Base-by-base conservation (phyloP, 2,329 filamentous ascomycete genomes). In the Calonectria hongkongensis region DNA sequence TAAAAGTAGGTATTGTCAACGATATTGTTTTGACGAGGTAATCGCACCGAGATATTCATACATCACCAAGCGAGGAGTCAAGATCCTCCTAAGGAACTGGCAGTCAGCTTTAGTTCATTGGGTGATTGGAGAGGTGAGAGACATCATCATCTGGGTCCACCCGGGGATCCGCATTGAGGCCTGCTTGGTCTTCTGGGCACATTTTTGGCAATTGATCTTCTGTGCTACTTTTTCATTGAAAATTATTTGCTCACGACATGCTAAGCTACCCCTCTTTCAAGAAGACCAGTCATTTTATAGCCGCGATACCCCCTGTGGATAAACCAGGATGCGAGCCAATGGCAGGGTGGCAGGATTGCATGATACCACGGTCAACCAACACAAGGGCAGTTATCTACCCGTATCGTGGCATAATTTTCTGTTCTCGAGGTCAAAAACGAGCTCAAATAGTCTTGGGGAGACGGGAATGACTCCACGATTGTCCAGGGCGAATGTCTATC, bases 291-390 rank as follows among this genome's bases (percentile, higher is more conserved):
- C 41, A 63, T 28, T 47, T 47, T 63, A 47, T 63, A 63, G 27
- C 58, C 41, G 16, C 41, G 9, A 36, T 8, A 2, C 21, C 39
- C 58, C 58, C 41, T 63, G 58, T 25, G 18, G 39, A 45, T 21
- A 63, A 33, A 63, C 41, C 39, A n/a, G 39, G 58, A 33, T n/a
- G 39, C 58, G 58, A 63, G 21, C 58, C 58, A 63, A 63, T 63
- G 18, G 18, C 18, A 63, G 16, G 16, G 25, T 47, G 18, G 45
- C 58, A 18, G 58, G 9, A 30, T 33, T 63, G 58, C 27, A 30
- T 47, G 58, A 63, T 63, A 8, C 25, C 27, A 25, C 16, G 12
- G 58, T 21, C 16, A 47, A 63, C 58, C 41, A 63, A 63, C 58
- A 47, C 4, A 2, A 16, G 33, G 8, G 21, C 3, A 41, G 16